Evolutionary conservation across 768 basidiomycete genomes (phyloP), one percentile per base, ranked within the genome.

Genomic region (Pisolithus tinctorius): DNA sequence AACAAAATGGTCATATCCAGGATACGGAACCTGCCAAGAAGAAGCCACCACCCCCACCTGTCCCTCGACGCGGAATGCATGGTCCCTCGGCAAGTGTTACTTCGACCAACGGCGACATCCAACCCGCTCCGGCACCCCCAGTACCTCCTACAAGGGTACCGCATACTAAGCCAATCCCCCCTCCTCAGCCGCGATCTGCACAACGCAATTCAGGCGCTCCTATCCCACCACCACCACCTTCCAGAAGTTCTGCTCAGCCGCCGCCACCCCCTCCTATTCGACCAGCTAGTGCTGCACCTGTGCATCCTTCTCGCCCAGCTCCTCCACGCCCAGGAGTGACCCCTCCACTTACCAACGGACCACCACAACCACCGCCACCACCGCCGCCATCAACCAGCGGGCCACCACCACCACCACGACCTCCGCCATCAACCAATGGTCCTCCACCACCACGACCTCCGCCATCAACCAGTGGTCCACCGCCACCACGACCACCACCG

Each of bases 11-110:
- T 9, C 44, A 14, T 48, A 56, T 59, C 0, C 57, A 64, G 1
- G 71, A 71, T 9, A 62, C 66, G n/a, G 70, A 71, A 34, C 68
- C 72, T 49, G 76, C 74, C 56, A 74, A 74, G 59, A 62, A 71
- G 25, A 78, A 79, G 54, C 57, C 71, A 14, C 73, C 73, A 0
- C 67, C 73, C 0, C 61, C 71, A 2, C 66, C 66, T 34, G 66
- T 69, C 8, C 69, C 74, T 17, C 52, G 59, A 49, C 62, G 69
- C 27, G 63, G 58, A 7, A 46, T 63, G 3, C 65, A 73, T 36
- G 44, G 17, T 7, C 17, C 54, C 14, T 63, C 64, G n/a, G 53
- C 45, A 37, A 69, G 66, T 17, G 34, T 60, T 27, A 42, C 58
- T 37, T 64, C 68, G 8, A 48, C 56, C 26, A 58, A 56, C 25